These are phyloP conservation scores for Pyricularia grisea DNA, from an alignment of 2,329 filamentous ascomycete species.

Conservation along the genomic window DNA sequence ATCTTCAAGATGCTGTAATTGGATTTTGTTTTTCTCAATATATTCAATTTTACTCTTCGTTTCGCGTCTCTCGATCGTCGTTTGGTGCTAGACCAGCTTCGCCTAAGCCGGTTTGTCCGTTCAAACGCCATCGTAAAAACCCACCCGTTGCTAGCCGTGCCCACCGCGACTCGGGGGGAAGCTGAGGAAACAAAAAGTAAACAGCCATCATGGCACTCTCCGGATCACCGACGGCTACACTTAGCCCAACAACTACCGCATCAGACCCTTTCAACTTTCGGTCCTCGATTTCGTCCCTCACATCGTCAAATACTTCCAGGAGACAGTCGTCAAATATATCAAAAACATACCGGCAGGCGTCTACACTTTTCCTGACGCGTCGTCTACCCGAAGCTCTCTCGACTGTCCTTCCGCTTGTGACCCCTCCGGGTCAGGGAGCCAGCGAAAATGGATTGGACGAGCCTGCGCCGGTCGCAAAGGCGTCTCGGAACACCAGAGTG, in stretches of 20 bases:
- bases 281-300: conserved; percentile 45
- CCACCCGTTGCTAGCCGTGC: background rate
- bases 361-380: conserved; percentile 88
- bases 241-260: conserved; percentile 32
- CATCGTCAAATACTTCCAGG: conserved; percentile 54
- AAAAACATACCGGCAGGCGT: conserved; percentile 88
- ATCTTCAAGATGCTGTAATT: background rate
- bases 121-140: background rate
- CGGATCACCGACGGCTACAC: conserved; percentile 30
- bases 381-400: conserved; percentile 83
- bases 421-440: conserved; percentile 31
- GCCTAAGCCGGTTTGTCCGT: background rate
- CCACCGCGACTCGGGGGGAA: background rate
- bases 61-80: background rate
- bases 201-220: conserved; percentile 16
- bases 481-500: conserved; percentile 73
- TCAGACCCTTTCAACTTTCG: conserved; percentile 38
- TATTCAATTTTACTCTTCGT: background rate
- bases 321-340: conserved; percentile 66
- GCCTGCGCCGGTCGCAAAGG: conserved; percentile 66
- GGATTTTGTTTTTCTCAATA: background rate
- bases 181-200: background rate
- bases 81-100: background rate
- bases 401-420: conserved; percentile 75
- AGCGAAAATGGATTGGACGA: conserved; percentile 25